These are phyloP conservation scores for Miamiensis avidus DNA, from an alignment of 169 alveolate genomes.

Conservation along the genomic window DNA sequence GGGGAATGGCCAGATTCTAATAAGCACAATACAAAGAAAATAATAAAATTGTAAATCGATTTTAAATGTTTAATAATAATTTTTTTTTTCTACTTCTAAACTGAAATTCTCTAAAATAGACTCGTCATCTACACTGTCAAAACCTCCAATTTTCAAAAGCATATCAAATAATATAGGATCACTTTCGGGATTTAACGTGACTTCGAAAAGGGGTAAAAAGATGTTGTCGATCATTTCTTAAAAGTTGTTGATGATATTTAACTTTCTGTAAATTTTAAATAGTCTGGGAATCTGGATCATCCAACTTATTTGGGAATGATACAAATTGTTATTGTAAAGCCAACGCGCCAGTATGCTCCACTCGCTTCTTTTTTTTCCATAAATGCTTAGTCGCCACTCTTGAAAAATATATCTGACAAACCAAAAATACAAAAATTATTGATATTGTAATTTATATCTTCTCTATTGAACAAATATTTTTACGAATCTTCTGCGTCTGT, in stretches of 20 bases:
- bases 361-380: conserved; percentile 88
- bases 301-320: conserved; percentile 84
- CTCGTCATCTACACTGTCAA: conserved; percentile 90
- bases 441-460: too few species aligned
- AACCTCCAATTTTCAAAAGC: conserved; percentile 66
- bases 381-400: conserved; percentile 93
- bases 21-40: background rate
- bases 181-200: conserved; percentile 78
- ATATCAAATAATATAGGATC: conserved; percentile 59
- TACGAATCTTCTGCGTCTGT: too few species aligned
- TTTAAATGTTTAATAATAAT: conserved; percentile 5
- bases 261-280: conserved; percentile 76
- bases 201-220: conserved; percentile 83
- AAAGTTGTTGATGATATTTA: conserved; percentile 67
- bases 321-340: conserved; percentile 80
- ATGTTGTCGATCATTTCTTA: conserved; percentile 82
- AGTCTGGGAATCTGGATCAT: conserved; percentile 90
- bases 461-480: too few species aligned
- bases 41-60: background rate
- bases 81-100: conserved; percentile 21
- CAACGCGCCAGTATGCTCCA: conserved; percentile 91
- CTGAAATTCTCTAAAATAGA: conserved; percentile 49
- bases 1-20: background rate
- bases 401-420: too few species aligned
- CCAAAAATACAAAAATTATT: too few species aligned